These are phyloP conservation scores for Paratinospora sagittata DNA, from an alignment of 164 flowering plant genomes.

Conservation along the genomic window DNA sequence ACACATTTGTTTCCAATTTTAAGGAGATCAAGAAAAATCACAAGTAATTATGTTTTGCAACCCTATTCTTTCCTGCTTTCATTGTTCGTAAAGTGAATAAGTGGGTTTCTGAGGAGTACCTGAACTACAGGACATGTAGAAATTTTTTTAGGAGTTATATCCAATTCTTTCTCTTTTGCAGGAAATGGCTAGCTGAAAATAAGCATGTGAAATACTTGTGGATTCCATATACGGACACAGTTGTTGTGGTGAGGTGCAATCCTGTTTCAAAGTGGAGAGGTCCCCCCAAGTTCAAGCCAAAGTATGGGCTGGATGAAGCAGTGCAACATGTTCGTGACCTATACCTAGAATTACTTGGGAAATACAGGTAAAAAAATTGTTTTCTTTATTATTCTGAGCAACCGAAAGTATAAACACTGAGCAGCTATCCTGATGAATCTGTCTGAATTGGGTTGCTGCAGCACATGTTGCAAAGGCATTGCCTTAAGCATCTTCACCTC, in stretches of 20 bases:
- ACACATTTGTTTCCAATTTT: constrained; percentile 70
- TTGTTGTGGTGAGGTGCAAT: constrained; percentile 92
- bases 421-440: not conserved
- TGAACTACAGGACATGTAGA: not conserved
- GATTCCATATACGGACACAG: constrained; percentile 89
- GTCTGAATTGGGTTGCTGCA: not conserved
- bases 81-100: not conserved
- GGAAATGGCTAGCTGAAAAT: constrained; percentile 84
- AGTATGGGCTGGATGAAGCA: constrained; percentile 79
- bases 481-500: too few relatives aligned
- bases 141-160: not conserved
- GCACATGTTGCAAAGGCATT: not conserved
- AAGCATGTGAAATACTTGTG: constrained; percentile 93
- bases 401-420: not conserved
- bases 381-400: not conserved
- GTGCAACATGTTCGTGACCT: constrained; percentile 76
- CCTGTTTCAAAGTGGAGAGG: constrained; percentile 84
- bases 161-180: constrained; percentile 24
- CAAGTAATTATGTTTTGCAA: constrained; percentile 45
- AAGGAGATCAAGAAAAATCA: constrained; percentile 88
- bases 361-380: constrained; percentile 54
- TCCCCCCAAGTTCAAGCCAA: constrained; percentile 77
- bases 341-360: constrained; percentile 51
- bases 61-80: not conserved
- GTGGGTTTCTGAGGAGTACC: not conserved